These are phyloP conservation scores for Torrubiella hemipterigena DNA, from an alignment of 2,329 filamentous ascomycete genomes.

Conservation along the genomic window DNA sequence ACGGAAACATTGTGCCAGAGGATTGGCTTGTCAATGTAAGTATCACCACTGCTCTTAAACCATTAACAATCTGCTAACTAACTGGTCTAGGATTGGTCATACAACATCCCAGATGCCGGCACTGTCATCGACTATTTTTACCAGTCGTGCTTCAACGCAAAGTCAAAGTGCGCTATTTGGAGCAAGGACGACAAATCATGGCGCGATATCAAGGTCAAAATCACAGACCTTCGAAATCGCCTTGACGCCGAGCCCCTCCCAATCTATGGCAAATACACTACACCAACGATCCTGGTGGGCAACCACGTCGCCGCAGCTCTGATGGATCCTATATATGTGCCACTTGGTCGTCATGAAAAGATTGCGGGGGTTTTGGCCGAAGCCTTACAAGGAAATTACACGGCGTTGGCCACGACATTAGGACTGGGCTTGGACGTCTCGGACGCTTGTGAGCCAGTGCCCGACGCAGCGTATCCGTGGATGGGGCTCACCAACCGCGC, in stretches of 20 bases:
- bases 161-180: conserved; percentile 4
- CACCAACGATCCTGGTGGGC: conserved; percentile 12
- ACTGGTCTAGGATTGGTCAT: neutral
- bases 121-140: conserved; percentile 16
- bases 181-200: conserved; percentile 3
- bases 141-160: conserved; percentile 16
- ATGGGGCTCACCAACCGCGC: conserved; percentile 1
- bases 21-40: conserved; percentile 18
- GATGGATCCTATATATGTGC: conserved; percentile 14
- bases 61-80: no score
- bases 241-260: conserved; percentile 13
- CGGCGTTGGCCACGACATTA: neutral
- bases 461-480: conserved; percentile 4
- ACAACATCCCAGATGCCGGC: conserved; percentile 19
- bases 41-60: no score
- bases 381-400: conserved; percentile 2
- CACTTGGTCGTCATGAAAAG: conserved; percentile 9
- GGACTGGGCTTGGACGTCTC: neutral
- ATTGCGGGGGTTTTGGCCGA: conserved; percentile 4
- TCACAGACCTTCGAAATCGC: conserved; percentile 13
- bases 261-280: conserved; percentile 4
- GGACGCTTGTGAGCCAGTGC: neutral
- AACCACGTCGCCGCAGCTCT: conserved; percentile 14
- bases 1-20: conserved; percentile 18
- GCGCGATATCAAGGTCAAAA: conserved; percentile 8